phyloP scores from a whole-genome alignment of 495 filamentous ascomycete species.

The Penicillium herquei region DNA sequence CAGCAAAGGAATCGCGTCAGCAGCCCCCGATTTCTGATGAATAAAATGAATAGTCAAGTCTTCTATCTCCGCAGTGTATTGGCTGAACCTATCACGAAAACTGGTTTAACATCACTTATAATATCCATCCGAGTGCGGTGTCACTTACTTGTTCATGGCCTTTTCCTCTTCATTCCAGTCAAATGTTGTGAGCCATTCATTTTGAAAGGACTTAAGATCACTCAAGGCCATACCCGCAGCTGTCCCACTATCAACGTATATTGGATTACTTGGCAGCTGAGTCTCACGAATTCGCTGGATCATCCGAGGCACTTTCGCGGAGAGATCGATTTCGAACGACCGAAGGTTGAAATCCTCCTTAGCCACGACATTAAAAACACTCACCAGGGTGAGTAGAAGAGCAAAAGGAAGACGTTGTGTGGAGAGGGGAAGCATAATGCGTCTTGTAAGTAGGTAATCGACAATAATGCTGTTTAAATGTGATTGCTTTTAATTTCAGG shows the following conservation, averaged over 20 bases:
- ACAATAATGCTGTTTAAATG: too few relatives aligned
- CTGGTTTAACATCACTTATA: background rate
- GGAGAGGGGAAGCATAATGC: too few relatives aligned
- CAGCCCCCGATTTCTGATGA: background rate
- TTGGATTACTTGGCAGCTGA: background rate
- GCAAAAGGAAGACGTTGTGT: too few relatives aligned
- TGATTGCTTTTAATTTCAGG: too few relatives aligned
- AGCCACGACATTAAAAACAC: background rate
- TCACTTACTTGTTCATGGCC: slow-evolving; percentile 1
- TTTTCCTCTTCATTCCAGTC: slow-evolving; percentile 9
- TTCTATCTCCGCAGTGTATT: background rate
- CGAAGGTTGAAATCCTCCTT: background rate
- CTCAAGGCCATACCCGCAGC: background rate
- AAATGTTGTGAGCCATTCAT: slow-evolving; percentile 11
- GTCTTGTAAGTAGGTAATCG: too few relatives aligned
- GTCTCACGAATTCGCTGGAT: slow-evolving; percentile 3
- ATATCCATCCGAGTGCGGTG: background rate
- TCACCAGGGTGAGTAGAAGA: too few relatives aligned
- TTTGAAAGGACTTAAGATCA: slow-evolving; percentile 4
- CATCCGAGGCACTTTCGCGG: slow-evolving; percentile 5
- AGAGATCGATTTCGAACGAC: background rate
- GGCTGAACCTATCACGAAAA: background rate
- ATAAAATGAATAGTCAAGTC: background rate
- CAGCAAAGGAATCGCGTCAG: slow-evolving; percentile 31
- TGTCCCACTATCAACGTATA: background rate